Evolutionary conservation across 2,329 filamentous ascomycete genomes (phyloP).

Genomic region (Penicillium thymicola): DNA sequence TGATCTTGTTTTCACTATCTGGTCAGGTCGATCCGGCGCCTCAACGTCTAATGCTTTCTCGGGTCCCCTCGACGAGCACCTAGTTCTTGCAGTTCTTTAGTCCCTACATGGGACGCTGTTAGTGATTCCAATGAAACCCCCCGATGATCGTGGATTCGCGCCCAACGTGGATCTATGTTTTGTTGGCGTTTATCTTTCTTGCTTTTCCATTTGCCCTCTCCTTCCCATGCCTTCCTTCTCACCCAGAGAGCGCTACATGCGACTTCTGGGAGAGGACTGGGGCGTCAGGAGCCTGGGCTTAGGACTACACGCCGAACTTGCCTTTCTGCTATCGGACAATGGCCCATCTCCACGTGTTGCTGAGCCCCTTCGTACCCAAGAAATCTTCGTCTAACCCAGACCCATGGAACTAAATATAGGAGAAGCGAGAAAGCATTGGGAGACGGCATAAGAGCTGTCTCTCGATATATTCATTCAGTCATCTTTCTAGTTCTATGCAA

Average conservation of each 20-base stretch:
- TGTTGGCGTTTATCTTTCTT: slow-evolving; percentile 14
- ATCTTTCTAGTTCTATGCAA: slow-evolving; percentile 14
- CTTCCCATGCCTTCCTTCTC: slow-evolving; percentile 31
- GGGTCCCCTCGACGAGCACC: neutral
- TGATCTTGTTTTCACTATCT: neutral
- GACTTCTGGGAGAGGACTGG: slow-evolving; percentile 35
- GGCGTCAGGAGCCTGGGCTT: neutral
- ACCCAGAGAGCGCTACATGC: slow-evolving; percentile 37
- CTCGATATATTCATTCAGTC: neutral
- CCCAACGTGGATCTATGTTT: slow-evolving; percentile 8
- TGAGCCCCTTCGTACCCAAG: neutral
- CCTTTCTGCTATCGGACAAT: neutral
- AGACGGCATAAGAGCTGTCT: neutral
- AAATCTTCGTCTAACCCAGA: neutral
- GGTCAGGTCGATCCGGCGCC: neutral
- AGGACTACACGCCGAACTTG: neutral
- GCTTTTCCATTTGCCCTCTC: slow-evolving; percentile 16
- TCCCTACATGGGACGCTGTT: slow-evolving; percentile 2
- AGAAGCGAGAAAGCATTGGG: neutral
- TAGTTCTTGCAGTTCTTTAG: slow-evolving; percentile 1
- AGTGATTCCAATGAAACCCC: slow-evolving; percentile 8
- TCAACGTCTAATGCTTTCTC: neutral
- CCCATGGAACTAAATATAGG: neutral
- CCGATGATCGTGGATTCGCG: slow-evolving; percentile 9
- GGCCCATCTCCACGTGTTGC: neutral